phyloP scores from a whole-genome alignment of 2,329 filamentous ascomycete genomes.

The Orbilia brochopaga region DNA sequence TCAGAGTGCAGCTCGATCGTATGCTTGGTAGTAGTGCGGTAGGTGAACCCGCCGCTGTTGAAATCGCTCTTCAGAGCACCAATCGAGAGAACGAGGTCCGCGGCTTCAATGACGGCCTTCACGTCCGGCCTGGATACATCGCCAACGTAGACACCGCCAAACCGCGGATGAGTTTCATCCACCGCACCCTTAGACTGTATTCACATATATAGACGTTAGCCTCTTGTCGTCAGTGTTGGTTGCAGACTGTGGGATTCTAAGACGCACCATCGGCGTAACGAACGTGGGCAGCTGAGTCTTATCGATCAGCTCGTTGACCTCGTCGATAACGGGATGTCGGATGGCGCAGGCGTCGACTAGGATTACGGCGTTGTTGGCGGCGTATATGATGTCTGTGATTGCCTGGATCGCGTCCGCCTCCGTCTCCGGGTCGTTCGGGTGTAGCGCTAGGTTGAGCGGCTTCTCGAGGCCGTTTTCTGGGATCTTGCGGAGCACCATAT shows the following conservation, averaged over 20 bases:
- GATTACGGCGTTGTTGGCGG: slow-evolving; percentile 76
- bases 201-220: not conserved
- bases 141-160: slow-evolving; percentile 85
- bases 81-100: slow-evolving; percentile 74
- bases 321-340: slow-evolving; percentile 73
- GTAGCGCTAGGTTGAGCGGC: slow-evolving; percentile 70
- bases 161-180: slow-evolving; percentile 75
- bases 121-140: slow-evolving; percentile 72
- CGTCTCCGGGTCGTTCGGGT: slow-evolving; percentile 70
- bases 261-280: slow-evolving; percentile 79
- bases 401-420: slow-evolving; percentile 85
- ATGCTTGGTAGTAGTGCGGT: slow-evolving; percentile 75
- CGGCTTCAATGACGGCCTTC: slow-evolving; percentile 68
- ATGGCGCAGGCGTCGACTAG: slow-evolving; percentile 84
- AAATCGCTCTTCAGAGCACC: slow-evolving; percentile 77
- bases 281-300: slow-evolving; percentile 80
- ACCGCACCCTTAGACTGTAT: slow-evolving; percentile 71
- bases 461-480: slow-evolving; percentile 74
- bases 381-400: slow-evolving; percentile 73
- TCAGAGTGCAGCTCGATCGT: slow-evolving; percentile 82
- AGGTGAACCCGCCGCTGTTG: slow-evolving; percentile 82
- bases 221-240: not conserved
- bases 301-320: slow-evolving; percentile 74
- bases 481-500: slow-evolving; percentile 77
- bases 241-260: not conserved